Percentiles rank a stretch among this genome's conserved stretches.
Evolutionary conservation across 345 rosid genomes (phyloP).

Genomic region (Viola odorata): DNA sequence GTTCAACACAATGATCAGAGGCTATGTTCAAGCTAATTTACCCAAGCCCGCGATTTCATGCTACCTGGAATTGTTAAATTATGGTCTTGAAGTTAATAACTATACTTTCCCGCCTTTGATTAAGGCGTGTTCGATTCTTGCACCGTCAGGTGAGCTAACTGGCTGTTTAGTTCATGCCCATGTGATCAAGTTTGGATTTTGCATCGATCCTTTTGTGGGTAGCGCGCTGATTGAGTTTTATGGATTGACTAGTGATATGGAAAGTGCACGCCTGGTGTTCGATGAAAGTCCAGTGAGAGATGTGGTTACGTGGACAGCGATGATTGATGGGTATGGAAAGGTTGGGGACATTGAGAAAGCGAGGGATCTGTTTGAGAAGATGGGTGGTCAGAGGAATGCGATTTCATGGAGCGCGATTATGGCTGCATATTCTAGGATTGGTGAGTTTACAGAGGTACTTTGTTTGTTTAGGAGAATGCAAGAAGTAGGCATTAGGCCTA

Average conservation of each 20-base stretch:
- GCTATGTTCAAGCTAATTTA: constrained; percentile 17
- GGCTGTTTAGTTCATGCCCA: constrained; percentile 31
- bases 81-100: constrained; percentile 21
- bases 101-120: constrained; percentile 34
- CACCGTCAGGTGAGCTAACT: neutral
- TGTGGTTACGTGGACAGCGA: constrained; percentile 30
- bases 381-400: constrained; percentile 41
- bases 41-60: constrained; percentile 17
- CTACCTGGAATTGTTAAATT: constrained; percentile 25
- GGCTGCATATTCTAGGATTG: constrained; percentile 47
- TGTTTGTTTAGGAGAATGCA: constrained; percentile 49
- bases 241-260: constrained; percentile 9
- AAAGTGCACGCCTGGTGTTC: constrained; percentile 25
- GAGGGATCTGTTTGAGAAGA: constrained; percentile 33
- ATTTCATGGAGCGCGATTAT: constrained; percentile 64
- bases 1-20: constrained; percentile 32
- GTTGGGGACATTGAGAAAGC: constrained; percentile 24
- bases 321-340: constrained; percentile 31
- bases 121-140: constrained; percentile 27
- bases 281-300: constrained; percentile 21
- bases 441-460: constrained; percentile 43
- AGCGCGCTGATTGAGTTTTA: constrained; percentile 37
- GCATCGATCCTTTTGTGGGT: constrained; percentile 25
- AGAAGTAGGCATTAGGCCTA: constrained; percentile 36
- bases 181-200: constrained; percentile 25